phyloP scores from a whole-genome alignment of 805 yeast genomes.

The Metschnikowia hibisci region DNA sequence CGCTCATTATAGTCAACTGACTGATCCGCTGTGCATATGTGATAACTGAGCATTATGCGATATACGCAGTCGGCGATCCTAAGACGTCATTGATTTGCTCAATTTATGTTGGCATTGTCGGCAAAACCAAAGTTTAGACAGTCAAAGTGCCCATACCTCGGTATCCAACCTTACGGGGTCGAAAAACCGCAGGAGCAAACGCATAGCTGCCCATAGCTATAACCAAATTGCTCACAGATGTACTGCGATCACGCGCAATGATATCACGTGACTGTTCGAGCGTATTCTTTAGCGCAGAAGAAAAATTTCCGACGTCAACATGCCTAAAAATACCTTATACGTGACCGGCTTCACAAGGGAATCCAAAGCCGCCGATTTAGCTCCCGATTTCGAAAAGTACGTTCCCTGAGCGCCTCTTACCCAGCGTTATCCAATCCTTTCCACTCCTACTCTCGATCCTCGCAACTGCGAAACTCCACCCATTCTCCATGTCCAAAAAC shows the following conservation, averaged over 20 bases:
- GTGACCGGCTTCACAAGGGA: slow-evolving; percentile 56
- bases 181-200: too few relatives aligned
- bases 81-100: too few relatives aligned
- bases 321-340: slow-evolving; percentile 49
- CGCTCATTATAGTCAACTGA: too few relatives aligned
- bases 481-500: slow-evolving; percentile 2
- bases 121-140: too few relatives aligned
- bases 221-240: too few relatives aligned
- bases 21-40: too few relatives aligned
- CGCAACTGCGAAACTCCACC: slow-evolving; percentile 3
- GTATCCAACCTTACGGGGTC: too few relatives aligned
- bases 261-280: slow-evolving; percentile 1
- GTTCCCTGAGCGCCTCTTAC: slow-evolving; percentile 26
- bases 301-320: slow-evolving; percentile 12
- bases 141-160: too few relatives aligned
- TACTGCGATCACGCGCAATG: background rate
- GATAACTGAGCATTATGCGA: too few relatives aligned
- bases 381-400: slow-evolving; percentile 58
- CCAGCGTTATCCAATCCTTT: slow-evolving; percentile 4
- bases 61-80: too few relatives aligned
- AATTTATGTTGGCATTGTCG: too few relatives aligned
- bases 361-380: slow-evolving; percentile 53
- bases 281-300: background rate
- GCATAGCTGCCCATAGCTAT: too few relatives aligned
- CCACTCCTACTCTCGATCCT: slow-evolving; percentile 1